These are phyloP conservation scores for Tylopilus vinaceipallidus DNA, from an alignment of 768 basidiomycete species.

Conservation along the genomic window DNA sequence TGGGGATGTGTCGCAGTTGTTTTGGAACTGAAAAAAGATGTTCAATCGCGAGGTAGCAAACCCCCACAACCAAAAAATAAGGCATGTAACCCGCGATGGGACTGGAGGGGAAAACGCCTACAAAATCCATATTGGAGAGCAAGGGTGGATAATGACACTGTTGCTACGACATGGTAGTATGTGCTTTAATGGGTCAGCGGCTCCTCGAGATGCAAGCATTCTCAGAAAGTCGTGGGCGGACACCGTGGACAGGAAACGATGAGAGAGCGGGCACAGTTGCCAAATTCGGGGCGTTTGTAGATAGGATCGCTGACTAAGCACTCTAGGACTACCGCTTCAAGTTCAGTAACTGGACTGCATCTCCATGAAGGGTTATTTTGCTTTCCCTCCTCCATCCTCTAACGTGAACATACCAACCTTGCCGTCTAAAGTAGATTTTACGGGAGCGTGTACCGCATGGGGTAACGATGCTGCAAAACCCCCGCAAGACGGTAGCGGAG, in stretches of 20 bases:
- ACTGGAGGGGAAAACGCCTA: not conserved
- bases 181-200: not conserved
- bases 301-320: conserved; percentile 1
- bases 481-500: not conserved
- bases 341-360: no score
- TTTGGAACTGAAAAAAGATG: not conserved
- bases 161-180: not conserved
- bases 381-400: conserved; percentile 18
- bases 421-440: not conserved
- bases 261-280: not conserved
- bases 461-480: not conserved
- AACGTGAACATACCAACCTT: not conserved
- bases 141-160: not conserved
- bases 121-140: not conserved
- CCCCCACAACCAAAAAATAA: not conserved
- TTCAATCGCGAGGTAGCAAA: not conserved
- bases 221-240: not conserved
- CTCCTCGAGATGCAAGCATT: not conserved
- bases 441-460: conserved; percentile 1
- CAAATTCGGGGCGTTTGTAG: not conserved
- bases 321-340: no score
- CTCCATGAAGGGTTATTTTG: conserved; percentile 29
- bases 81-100: not conserved
- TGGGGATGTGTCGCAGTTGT: not conserved
- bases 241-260: not conserved